Conservation (phyloP, 495 filamentous ascomycete genomes). For the Pyronema domesticum region DNA sequence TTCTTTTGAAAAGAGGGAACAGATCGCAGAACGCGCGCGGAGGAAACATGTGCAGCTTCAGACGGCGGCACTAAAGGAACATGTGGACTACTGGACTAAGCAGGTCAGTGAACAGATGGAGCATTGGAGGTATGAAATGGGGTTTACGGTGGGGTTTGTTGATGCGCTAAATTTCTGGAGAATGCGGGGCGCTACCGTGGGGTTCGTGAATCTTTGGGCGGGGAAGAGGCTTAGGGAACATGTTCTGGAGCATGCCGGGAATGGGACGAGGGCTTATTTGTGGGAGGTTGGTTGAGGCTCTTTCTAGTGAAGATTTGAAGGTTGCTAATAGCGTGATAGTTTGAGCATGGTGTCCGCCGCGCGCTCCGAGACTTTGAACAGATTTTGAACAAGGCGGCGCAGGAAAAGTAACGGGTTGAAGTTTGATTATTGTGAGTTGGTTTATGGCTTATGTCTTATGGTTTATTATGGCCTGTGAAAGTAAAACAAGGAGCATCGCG, state of each 20-base stretch:
- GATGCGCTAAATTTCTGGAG: conserved; percentile 35
- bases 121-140: conserved; percentile 33
- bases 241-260: not conserved
- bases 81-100: conserved; percentile 32
- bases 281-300: not conserved
- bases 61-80: conserved; percentile 21
- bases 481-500: too few relatives aligned
- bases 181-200: conserved; percentile 33
- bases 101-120: conserved; percentile 28
- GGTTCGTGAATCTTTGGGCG: conserved; percentile 36
- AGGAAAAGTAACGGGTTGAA: too few relatives aligned
- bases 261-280: not conserved
- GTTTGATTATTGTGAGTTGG: too few relatives aligned
- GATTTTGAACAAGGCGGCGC: too few relatives aligned
- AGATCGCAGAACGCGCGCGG: conserved; percentile 24
- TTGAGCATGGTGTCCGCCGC: too few relatives aligned
- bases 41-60: conserved; percentile 21
- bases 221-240: conserved; percentile 28
- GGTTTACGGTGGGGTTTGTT: conserved; percentile 36
- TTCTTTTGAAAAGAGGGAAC: conserved; percentile 20
- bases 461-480: too few relatives aligned
- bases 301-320: too few relatives aligned
- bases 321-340: too few relatives aligned
- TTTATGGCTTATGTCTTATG: too few relatives aligned
- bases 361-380: too few relatives aligned